These are phyloP conservation scores for Akanthomyces uredinophilus DNA, from an alignment of 2,329 filamentous ascomycete species.

Conservation along the genomic window DNA sequence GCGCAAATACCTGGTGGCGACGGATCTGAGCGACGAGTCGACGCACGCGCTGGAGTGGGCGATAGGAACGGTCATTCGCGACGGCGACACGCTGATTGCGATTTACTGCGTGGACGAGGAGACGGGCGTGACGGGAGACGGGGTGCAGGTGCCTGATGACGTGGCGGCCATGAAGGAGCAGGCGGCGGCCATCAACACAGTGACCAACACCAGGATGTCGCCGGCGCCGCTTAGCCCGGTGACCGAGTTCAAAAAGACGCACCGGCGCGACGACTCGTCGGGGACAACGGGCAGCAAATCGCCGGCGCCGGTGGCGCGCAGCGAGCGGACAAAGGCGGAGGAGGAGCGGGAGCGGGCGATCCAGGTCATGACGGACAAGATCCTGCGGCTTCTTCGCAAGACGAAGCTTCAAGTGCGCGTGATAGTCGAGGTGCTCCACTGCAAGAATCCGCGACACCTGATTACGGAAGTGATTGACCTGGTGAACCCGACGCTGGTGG, in stretches of 20 bases:
- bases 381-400: conserved; percentile 81
- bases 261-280: conserved; percentile 26
- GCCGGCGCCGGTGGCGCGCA: conserved; percentile 42
- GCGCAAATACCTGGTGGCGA: conserved; percentile 91
- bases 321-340: conserved; percentile 58
- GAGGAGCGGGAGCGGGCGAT: conserved; percentile 76
- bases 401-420: conserved; percentile 89
- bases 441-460: conserved; percentile 94
- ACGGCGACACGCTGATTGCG: conserved; percentile 88
- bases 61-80: conserved; percentile 86
- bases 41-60: conserved; percentile 97
- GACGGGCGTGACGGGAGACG: conserved; percentile 49
- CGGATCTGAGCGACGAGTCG: conserved; percentile 89
- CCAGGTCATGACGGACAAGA: conserved; percentile 77
- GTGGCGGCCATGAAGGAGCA: conserved; percentile 71
- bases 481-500: conserved; percentile 84
- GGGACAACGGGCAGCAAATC: conserved; percentile 36
- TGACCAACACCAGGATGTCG: conserved; percentile 41
- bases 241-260: conserved; percentile 28
- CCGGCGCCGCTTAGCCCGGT: conserved; percentile 29
- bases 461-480: conserved; percentile 97
- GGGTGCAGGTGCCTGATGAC: conserved; percentile 63
- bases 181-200: conserved; percentile 62
- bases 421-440: conserved; percentile 94
- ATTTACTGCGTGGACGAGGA: conserved; percentile 95